Conservation (phyloP, 75 land plant species). For the Cupressus sempervirens region DNA sequence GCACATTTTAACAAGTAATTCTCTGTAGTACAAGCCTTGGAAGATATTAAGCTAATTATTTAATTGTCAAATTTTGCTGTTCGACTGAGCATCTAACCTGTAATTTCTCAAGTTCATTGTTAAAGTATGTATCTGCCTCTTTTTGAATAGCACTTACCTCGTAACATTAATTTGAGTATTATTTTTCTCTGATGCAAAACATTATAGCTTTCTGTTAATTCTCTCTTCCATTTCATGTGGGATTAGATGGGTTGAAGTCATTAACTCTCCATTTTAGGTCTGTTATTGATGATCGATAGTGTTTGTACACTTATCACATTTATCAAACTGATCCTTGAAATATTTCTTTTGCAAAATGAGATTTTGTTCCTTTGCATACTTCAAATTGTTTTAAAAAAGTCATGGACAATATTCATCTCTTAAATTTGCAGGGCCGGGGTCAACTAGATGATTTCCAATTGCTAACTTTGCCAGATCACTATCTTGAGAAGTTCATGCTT, state of each 20-base stretch:
- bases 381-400: neutral
- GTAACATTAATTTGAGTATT: neutral
- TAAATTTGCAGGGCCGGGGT: conserved; percentile 80
- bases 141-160: neutral
- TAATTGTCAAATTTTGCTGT: too few relatives aligned
- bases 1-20: too few relatives aligned
- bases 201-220: neutral
- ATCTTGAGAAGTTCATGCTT: conserved; percentile 53
- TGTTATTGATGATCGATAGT: neutral
- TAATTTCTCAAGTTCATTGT: neutral
- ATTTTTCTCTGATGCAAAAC: neutral
- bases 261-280: neutral
- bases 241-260: neutral
- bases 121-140: neutral
- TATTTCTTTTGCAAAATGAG: neutral
- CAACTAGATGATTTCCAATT: conserved; percentile 60
- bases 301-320: neutral
- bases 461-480: conserved; percentile 73
- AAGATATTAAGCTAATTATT: too few relatives aligned
- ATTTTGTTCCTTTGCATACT: neutral
- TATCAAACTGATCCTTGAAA: neutral
- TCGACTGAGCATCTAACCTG: neutral
- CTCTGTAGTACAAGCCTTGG: too few relatives aligned
- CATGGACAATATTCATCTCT: neutral
- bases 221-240: neutral